phyloP scores from a whole-genome alignment of 345 rosid genomes.

The Syzygium oleosum region DNA sequence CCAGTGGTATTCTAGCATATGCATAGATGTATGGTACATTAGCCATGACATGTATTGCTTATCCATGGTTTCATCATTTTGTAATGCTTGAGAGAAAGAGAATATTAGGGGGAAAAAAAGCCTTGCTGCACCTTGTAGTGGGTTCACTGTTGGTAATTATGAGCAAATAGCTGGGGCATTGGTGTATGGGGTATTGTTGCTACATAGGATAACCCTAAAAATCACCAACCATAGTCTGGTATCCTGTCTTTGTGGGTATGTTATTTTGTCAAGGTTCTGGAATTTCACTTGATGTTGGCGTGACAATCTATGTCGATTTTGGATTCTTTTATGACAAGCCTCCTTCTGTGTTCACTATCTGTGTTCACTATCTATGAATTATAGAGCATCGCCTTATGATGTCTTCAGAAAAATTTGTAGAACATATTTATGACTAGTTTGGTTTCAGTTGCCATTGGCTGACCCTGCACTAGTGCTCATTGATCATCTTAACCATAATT shows the following conservation, averaged over 20 bases:
- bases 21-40: background rate
- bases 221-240: background rate
- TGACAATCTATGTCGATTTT: background rate
- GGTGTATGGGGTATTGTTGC: background rate
- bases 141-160: background rate
- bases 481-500: background rate
- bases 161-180: background rate
- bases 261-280: background rate
- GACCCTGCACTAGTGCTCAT: background rate
- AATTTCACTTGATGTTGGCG: background rate
- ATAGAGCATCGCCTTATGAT: background rate
- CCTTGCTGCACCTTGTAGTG: background rate
- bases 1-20: background rate
- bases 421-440: background rate
- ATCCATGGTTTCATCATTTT: background rate
- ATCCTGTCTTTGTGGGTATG: background rate
- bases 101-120: background rate
- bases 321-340: background rate
- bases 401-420: background rate
- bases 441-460: background rate
- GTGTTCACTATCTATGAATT: background rate
- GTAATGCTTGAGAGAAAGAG: background rate
- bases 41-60: background rate
- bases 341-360: background rate
- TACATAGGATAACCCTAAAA: background rate